Evolutionary conservation across 2,329 filamentous ascomycete genomes (phyloP), one percentile per base, ranked within the genome.

Genomic region (Botrytis paeoniae): DNA sequence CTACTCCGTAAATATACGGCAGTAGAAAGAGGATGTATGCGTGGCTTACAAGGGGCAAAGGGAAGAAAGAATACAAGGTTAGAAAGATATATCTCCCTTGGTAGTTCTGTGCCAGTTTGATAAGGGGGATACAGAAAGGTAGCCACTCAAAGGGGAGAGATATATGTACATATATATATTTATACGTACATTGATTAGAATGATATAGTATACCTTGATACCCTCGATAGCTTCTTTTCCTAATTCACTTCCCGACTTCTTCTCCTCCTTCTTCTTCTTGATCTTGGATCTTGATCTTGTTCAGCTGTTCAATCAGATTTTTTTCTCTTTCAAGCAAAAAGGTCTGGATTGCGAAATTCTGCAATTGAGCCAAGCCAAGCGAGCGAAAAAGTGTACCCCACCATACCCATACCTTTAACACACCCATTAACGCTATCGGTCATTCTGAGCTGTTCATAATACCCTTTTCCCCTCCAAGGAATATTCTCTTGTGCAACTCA

Each of bases 361-460:
- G 37, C 61, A 62, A n/a, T n/a, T 41, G 29, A 57, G 8, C 32
- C 29, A 37, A 37, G 63, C 22, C 63, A 65, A 65, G 63, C 63
- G 41, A 65, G 62, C 29, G 32, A 66, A 25, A 35, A 35, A 66
- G 64, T n/a, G 22, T 57, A 68, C 64, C 64, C 64, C 64, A 68
- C 64, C 64, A 68, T 57, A 68, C 25, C 48, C 48, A 51, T 51
- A 51, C 48, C 48, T 54, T 54, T n/a, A 54, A n/a, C 48, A 54
- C 48, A n/a, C 48, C 48, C 48, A 54, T 54, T n/a, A 54, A 68
- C 35, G 45, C 64, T 66, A 66, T 62, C 60, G 64, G 64, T 39
- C 64, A 66, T 68, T 54, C 64, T 68, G 64, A 39, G 45, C 64
- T 54, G 48, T 68, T 41, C 63, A 32, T 35, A 25, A 45, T 66